Evolutionary conservation across 768 basidiomycete genomes (phyloP), one percentile per base, ranked within the genome.

Genomic region (Pisolithus albus): DNA sequence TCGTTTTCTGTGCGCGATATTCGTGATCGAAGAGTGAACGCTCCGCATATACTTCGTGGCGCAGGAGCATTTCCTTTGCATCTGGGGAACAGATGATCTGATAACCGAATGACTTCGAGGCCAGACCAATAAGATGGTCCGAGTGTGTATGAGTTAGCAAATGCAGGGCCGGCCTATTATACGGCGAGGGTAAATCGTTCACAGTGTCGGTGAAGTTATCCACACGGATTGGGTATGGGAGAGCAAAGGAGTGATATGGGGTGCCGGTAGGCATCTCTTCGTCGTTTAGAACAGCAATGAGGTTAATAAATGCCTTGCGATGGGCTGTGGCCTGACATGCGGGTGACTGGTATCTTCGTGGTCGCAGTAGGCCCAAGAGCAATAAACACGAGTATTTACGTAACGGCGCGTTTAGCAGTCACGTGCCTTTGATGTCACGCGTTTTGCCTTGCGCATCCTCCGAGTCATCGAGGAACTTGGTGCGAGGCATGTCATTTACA

Each of bases 121-220:
- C 76, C 24, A 96, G 75, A 4, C 94, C 92, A 40, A 68, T 70
- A 48, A 92, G 76, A 62, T 96, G 93, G 67, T 95, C 93, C 0
- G 92, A 78, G 68, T 95, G 94, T 0, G 92, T 88, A 63, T 96
- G 92, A 0, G 86, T 83, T 49, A 96, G 78, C n/a, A 96, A 78
- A 64, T 90, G 81, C 10, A 92, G 66, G 8, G 71, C 63, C 2
- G 72, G 68, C 54, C 62, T 56, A 46, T 68, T 73, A 47, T 60
- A 67, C 0, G 65, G 67, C 10, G 61, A 46, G 19, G 67, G 64
- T 4, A 68, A 44, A 26, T 66, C 53, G 5, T 76, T 67, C 52
- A 73, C 59, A 18, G 68, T 65, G 34, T 66, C 59, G 3, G 80
- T 73, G 66, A 98, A 98, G 54, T 83, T 80, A 63, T 98, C 94